Evolutionary conservation across 495 filamentous ascomycete genomes (phyloP), one percentile per base, ranked within the genome.

Genomic region (Penicillium bialowiezense): DNA sequence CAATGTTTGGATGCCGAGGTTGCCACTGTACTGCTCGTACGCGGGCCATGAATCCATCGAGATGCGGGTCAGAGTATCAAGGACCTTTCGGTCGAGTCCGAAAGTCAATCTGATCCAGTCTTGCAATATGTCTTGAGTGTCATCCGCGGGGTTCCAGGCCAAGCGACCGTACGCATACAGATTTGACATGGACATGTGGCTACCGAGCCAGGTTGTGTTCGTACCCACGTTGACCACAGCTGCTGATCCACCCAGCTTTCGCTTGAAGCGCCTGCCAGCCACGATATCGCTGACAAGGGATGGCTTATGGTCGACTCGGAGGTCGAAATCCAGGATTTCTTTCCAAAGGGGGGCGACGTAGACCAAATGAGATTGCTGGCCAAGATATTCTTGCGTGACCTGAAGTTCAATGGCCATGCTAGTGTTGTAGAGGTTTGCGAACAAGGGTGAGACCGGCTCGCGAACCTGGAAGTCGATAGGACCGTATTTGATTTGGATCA

Each of bases 391-490:
- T 50, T 86, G 85, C 0, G 78, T 73, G 21, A 89, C 74, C 56
- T 87, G 73, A 7, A 88, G 66, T 59, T 89, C 86, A 49, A 89
- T 81, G 2, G 82, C 80, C 2, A 70, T 68, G 42, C 65, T 74
- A 1, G 85, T 88, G 20, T 82, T 64, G 35, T 56, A 59, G 7
- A 88, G 53, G 54, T 86, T 76, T n/a, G 82, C 76, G 50, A 89
- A 87, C 9, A 89, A 65, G 0, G 86, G 84, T n/a, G 83, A 87
- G 1, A 71, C 54, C 1, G 86, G 81, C 65, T 89, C 86, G 31
- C 85, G 81, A 19, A 87, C 82, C 58, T 89, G 86, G 68, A 89
- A 89, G 61, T 89, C 86, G 55, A 88, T 88, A 0, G 85, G 84
- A 0, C 86, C 86, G 50, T 80, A 85, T 65, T 89, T 89, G 61